Percentiles rank a stretch among this genome's conserved stretches.
phyloP scores from a whole-genome alignment of 108 stramenopile species.

The Aurantiochytrium sp. region DNA sequence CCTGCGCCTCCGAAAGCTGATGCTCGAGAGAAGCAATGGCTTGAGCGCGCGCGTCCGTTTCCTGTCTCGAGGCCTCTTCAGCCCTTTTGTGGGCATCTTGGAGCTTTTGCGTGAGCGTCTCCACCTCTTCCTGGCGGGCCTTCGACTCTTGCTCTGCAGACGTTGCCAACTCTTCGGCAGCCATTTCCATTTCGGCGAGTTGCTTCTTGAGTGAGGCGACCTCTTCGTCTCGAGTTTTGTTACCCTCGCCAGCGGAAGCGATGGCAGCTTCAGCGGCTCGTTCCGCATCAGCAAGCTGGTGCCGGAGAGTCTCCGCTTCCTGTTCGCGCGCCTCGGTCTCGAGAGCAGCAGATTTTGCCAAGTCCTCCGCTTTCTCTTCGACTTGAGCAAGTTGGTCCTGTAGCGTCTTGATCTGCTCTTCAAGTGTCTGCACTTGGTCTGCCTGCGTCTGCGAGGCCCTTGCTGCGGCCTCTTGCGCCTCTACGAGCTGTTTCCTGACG shows the following conservation, averaged over 20 bases:
- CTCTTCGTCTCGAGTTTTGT: neutral
- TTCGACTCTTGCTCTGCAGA: no score
- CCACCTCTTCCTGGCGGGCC: no score
- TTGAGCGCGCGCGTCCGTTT: neutral
- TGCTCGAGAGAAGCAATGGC: neutral
- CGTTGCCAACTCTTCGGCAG: no score
- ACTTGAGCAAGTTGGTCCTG: no score
- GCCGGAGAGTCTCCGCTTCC: neutral
- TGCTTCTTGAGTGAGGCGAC: neutral
- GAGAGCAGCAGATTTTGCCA: neutral
- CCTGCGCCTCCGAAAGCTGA: neutral
- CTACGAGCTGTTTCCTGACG: neutral
- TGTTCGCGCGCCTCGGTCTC: neutral
- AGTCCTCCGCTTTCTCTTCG: no score
- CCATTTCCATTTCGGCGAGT: neutral
- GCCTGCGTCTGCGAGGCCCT: neutral
- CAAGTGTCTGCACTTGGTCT: neutral
- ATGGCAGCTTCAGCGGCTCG: neutral
- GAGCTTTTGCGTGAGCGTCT: no score
- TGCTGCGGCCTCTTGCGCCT: no score
- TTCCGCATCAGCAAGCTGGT: neutral
- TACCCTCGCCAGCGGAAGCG: neutral
- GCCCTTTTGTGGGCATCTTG: no score
- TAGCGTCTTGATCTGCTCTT: neutral
- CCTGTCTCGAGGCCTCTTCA: neutral